phyloP scores from a whole-genome alignment of 768 basidiomycete species.

The Amylocystis lapponica region DNA sequence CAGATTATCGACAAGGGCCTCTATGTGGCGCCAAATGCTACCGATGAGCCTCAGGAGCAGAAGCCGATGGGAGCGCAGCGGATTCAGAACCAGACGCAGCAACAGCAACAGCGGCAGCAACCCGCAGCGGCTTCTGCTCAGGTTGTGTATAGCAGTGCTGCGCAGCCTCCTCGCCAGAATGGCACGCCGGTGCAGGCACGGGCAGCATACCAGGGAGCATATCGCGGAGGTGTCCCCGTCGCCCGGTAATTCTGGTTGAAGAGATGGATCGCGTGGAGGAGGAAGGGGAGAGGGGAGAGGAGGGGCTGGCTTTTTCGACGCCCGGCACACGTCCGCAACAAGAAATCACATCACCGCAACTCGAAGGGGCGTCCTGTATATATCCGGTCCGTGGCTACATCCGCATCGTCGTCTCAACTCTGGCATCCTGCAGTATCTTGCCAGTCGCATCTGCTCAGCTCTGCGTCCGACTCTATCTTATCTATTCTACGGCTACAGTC shows the following conservation, averaged over 20 bases:
- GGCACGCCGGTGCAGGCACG: constrained; percentile 18
- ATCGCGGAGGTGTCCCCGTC: constrained; percentile 23
- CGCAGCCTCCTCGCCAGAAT: constrained; percentile 20
- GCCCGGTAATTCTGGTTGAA: constrained; percentile 16
- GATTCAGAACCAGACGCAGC: constrained; percentile 33
- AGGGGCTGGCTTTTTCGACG: too few relatives aligned
- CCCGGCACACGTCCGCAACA: too few relatives aligned
- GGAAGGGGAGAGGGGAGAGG: not conserved
- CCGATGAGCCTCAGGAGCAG: constrained; percentile 40
- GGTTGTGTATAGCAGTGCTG: constrained; percentile 26
- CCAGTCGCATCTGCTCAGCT: too few relatives aligned
- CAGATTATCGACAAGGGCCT: constrained; percentile 84
- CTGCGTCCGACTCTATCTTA: constrained; percentile 5
- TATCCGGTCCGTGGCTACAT: too few relatives aligned
- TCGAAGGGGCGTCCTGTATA: too few relatives aligned
- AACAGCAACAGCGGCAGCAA: constrained; percentile 18
- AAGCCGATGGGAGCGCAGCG: constrained; percentile 31
- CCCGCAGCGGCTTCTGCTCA: constrained; percentile 18
- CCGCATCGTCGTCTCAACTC: too few relatives aligned
- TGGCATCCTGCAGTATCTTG: too few relatives aligned
- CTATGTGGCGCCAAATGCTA: constrained; percentile 77
- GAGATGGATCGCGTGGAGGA: not conserved
- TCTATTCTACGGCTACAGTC: constrained; percentile 4
- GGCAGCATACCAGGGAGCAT: constrained; percentile 18
- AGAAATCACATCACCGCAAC: too few relatives aligned